Conservation (phyloP, 495 filamentous ascomycete genomes). For the Cladorrhinum samala region DNA sequence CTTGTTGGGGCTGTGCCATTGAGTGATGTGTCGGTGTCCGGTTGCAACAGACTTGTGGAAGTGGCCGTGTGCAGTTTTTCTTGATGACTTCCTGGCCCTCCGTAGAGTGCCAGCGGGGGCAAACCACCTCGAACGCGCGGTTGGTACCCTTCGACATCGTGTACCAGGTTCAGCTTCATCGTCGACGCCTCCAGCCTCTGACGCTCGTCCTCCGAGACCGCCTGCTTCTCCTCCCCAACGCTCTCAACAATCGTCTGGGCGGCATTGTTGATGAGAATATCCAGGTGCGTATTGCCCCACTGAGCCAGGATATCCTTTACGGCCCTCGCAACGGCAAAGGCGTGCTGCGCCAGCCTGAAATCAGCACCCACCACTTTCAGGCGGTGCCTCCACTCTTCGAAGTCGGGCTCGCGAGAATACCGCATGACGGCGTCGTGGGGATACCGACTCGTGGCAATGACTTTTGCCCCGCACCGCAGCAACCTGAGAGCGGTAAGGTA, state of each 20-base stretch:
- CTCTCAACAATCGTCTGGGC: slow-evolving; percentile 46
- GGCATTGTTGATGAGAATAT: slow-evolving; percentile 46
- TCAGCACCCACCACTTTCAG: slow-evolving; percentile 42
- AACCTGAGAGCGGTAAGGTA: slow-evolving; percentile 40
- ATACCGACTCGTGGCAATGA: slow-evolving; percentile 44
- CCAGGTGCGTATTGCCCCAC: slow-evolving; percentile 27
- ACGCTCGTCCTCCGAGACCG: slow-evolving; percentile 17
- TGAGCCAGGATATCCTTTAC: neutral
- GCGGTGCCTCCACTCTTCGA: slow-evolving; percentile 25
- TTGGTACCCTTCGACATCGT: slow-evolving; percentile 4
- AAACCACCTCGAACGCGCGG: slow-evolving; percentile 17
- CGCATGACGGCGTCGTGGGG: slow-evolving; percentile 38
- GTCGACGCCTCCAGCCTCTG: neutral
- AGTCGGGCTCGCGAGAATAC: slow-evolving; percentile 32
- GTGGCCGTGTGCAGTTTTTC: too few relatives aligned
- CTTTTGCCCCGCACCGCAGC: slow-evolving; percentile 41
- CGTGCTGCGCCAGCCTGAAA: slow-evolving; percentile 40
- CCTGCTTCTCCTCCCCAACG: slow-evolving; percentile 31
- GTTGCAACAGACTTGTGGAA: neutral
- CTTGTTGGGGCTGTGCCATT: neutral
- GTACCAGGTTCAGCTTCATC: neutral
- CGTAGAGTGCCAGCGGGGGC: slow-evolving; percentile 10
- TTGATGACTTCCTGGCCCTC: too few relatives aligned
- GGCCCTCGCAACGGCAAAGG: slow-evolving; percentile 32
- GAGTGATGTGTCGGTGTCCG: too few relatives aligned